Evolutionary conservation across 2,329 filamentous ascomycete species (phyloP).

Genomic region (Colletotrichum caudatum): DNA sequence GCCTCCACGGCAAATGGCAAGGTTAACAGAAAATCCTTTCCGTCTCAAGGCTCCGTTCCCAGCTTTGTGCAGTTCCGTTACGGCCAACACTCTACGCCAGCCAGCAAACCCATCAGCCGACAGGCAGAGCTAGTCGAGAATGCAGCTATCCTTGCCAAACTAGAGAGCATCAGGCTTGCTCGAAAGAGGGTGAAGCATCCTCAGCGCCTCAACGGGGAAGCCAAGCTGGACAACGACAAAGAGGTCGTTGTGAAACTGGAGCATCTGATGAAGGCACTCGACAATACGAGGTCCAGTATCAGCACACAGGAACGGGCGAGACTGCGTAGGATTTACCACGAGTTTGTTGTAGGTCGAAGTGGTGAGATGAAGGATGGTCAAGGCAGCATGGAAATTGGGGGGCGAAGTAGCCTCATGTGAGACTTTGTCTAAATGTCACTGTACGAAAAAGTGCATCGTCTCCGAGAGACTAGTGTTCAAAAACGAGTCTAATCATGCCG

Average conservation of each 20-base stretch:
- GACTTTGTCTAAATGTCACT: background rate
- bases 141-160: constrained; percentile 82
- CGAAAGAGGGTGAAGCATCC: constrained; percentile 62
- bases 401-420: constrained; percentile 92
- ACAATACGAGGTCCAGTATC: constrained; percentile 84
- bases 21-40: constrained; percentile 46
- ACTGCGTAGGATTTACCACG: constrained; percentile 84
- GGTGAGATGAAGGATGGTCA: constrained; percentile 97
- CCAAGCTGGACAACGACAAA: constrained; percentile 56
- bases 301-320: constrained; percentile 80
- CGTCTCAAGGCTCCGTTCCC: constrained; percentile 50
- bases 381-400: constrained; percentile 91
- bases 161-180: constrained; percentile 81
- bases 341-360: constrained; percentile 93
- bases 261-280: constrained; percentile 83
- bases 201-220: constrained; percentile 47
- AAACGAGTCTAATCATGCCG: constrained; percentile 16
- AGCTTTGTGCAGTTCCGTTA: constrained; percentile 89
- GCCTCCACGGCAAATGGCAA: constrained; percentile 50
- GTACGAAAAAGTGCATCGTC: background rate
- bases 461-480: background rate
- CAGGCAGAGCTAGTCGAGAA: constrained; percentile 76
- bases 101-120: constrained; percentile 59
- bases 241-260: constrained; percentile 88
- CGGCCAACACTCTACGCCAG: constrained; percentile 66